phyloP scores from a whole-genome alignment of 768 basidiomycete species.

The Kwoniella mangroviensis region DNA sequence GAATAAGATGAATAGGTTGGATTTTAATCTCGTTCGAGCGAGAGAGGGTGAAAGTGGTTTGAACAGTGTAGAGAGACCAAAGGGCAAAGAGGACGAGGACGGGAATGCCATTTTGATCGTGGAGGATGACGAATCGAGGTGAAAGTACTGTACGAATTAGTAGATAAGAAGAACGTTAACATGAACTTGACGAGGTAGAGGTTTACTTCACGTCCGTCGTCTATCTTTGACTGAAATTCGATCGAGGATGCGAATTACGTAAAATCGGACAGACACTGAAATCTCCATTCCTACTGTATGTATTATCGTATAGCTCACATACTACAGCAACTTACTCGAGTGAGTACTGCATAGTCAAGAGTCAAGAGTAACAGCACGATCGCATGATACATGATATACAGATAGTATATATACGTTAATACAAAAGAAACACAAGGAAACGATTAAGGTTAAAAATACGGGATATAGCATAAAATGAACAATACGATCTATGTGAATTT shows the following conservation, averaged over 20 bases:
- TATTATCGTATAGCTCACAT: no score
- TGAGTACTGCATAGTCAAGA: no score
- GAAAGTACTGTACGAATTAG: no score
- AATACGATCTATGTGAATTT: background rate
- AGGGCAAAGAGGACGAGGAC: slow-evolving; percentile 13
- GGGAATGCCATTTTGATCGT: background rate
- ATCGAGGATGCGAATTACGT: background rate
- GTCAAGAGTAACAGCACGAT: background rate
- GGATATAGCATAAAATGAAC: background rate
- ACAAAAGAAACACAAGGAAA: background rate
- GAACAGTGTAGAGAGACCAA: slow-evolving; percentile 17
- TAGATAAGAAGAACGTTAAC: no score
- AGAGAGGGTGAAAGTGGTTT: slow-evolving; percentile 28
- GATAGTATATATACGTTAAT: background rate
- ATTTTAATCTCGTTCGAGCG: slow-evolving; percentile 39
- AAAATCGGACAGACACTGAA: background rate
- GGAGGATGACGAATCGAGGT: no score
- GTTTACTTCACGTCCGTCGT: no score
- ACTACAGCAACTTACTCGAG: no score
- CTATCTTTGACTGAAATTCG: background rate
- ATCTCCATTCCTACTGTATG: no score
- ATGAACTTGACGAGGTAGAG: no score
- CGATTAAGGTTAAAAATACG: background rate
- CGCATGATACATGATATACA: background rate
- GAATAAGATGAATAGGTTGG: slow-evolving; percentile 43